A percentile compares a stretch with the other conserved stretches of the same genome.
These are phyloP conservation scores for Podospora pseudopauciseta DNA, from an alignment of 495 filamentous ascomycete genomes.

Conservation along the genomic window DNA sequence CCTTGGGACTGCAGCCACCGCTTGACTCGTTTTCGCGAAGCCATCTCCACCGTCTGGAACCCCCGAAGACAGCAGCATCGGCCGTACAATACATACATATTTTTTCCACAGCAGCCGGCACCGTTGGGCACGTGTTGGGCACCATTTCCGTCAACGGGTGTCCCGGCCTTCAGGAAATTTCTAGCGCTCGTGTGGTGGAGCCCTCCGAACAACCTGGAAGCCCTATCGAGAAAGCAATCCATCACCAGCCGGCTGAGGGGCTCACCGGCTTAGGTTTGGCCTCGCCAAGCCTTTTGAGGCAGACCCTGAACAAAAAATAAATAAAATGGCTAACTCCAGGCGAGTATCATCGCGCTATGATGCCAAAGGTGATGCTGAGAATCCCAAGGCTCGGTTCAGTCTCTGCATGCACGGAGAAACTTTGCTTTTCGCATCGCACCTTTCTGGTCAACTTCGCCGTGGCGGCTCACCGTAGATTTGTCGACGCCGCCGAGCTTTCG, in stretches of 20 bases:
- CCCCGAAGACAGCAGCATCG: background rate
- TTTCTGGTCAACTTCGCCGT: background rate
- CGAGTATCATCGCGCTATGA: background rate
- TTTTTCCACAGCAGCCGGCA: background rate
- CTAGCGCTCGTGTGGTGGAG: background rate
- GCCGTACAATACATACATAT: background rate
- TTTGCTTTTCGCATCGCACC: background rate
- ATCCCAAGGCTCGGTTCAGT: no score
- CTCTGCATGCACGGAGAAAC: no score
- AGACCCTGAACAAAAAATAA: background rate
- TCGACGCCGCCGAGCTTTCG: background rate
- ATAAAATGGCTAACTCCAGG: no score
- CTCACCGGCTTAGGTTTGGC: background rate
- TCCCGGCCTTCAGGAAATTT: background rate
- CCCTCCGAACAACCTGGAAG: background rate
- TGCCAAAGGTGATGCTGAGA: background rate
- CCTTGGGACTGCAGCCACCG: background rate
- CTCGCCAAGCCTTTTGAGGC: background rate
- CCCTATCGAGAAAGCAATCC: background rate
- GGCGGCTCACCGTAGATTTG: background rate
- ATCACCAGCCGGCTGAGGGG: no score
- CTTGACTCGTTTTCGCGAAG: background rate
- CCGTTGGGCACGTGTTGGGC: background rate
- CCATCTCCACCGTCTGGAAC: background rate
- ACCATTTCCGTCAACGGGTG: background rate